Base-by-base conservation (phyloP, 2,329 filamentous ascomycete species). In the Botryotinia narcissicola region DNA sequence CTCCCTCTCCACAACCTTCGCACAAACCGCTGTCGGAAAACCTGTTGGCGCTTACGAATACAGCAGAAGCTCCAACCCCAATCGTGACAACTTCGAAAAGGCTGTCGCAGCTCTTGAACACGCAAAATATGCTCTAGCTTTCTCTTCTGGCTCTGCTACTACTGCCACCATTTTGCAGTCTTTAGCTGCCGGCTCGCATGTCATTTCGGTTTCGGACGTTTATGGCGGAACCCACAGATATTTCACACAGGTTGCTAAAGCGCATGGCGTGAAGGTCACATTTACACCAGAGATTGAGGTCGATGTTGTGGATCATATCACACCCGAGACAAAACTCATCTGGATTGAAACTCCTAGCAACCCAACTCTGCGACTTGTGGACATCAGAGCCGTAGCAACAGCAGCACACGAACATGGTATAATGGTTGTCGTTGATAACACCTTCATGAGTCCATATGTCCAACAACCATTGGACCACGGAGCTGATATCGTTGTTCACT, bases 291-390 rank as follows among this genome's bases (percentile, higher is more conserved):
- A 91, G 83, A 97, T 99, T 80, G 95, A 97, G 84, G 86, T 94
- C 76, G 93, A 98, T 81, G 91, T 98, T 78, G 88, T 89, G 77
- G 88, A 91, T 78, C 89, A 98, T 84, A 97, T 99, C 81, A 92
- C 91, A 46, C 89, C 92, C 14, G 90, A 95, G 83, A 99, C 96
- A 71, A 97, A 95, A 82, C 87, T 99, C 75, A 91, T 99, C 81
- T 99, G 96, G 96, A 98, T 99, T 81, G 94, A 99, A 85, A 92
- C 90, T 16, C 96, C 96, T 37, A 96, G 93, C 79, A 99, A 99
- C 85, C 96, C 96, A 0, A 99, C 96, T 10, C 87, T 99, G 73
- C 90, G 93, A 42, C 88, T 99, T 66, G 95, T 98, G 77, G 95
- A 99, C 84, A 97, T 99, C 81, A 88, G 93, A 79, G 91, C 93